Evolutionary conservation across 108 stramenopile genomes (phyloP).

Genomic region (Bacterosira constricta): DNA sequence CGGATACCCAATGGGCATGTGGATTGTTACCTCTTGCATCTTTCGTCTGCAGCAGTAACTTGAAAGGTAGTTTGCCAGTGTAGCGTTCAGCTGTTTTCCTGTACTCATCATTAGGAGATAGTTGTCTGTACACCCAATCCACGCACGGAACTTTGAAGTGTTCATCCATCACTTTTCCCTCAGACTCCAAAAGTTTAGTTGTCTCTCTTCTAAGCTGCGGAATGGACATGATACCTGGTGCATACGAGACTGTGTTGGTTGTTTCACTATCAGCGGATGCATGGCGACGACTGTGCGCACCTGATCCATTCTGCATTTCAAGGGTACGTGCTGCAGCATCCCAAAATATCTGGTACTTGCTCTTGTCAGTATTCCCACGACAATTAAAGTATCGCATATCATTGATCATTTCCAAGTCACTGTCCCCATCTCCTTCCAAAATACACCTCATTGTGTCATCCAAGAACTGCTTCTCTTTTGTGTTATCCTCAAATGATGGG

Average conservation of each 20-base stretch:
- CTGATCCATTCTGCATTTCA: conserved; percentile 4
- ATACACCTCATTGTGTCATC: neutral
- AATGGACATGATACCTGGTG: neutral
- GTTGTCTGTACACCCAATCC: neutral
- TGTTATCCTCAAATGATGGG: neutral
- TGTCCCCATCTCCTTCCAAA: neutral
- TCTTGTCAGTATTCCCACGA: conserved; percentile 1
- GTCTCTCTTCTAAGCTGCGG: neutral
- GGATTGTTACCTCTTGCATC: neutral
- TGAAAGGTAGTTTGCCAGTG: neutral
- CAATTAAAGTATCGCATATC: neutral
- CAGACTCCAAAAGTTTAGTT: neutral
- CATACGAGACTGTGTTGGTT: neutral
- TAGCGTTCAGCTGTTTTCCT: neutral
- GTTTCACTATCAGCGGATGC: conserved; percentile 3
- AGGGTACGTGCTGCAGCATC: neutral
- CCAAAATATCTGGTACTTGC: neutral
- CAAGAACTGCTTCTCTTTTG: neutral
- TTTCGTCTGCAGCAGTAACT: neutral
- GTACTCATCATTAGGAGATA: neutral
- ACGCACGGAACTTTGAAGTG: neutral
- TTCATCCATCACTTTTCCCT: neutral
- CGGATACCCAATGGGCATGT: neutral
- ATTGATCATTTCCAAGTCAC: neutral
- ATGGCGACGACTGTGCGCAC: conserved; percentile 4